Base-by-base conservation (phyloP, 495 filamentous ascomycete genomes). In the Opeltia flavorubescens region DNA sequence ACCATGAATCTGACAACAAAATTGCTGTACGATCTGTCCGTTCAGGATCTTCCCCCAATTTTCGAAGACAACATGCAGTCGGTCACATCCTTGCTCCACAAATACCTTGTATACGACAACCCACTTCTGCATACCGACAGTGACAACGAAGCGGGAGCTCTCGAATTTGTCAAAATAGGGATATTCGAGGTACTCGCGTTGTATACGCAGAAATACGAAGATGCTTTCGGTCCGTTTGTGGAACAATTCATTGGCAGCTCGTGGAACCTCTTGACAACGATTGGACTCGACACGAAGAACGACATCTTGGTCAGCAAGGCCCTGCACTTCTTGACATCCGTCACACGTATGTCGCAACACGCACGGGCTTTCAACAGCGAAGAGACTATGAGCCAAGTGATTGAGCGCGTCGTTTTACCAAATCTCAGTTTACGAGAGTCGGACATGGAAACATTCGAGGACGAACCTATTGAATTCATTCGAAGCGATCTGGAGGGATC, bases 381-480 rank as follows among this genome's bases (percentile, higher is more conserved):
- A 50, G 70, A 67, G 13, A 80, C 81, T 2, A 64, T 95, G 45
- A 68, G 72, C 21, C 81, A 94, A 55, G 82, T 99, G 21, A 81
- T 95, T 28, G 85, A 95, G 62, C 93, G 93, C 65, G 93, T 95
- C 23, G 80, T 99, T 38, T 64, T 99, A 45, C 93, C 93, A 28
- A 99, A 95, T 52, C 77, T 96, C 44, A 79, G 77, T 11, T 71
- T 99, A 20, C 77, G 93, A 34, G 87, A 93, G 51, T 86, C 88
- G 2, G 93, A 99, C 49, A 78, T 94, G 49, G 93, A 99, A 59
- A 70, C 94, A 29, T 95, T 96, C 53, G 93, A 96, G 59, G 93
- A 99, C 56, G 93, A 99, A 60, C 93, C 93, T 2, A 95, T 99
- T 59, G 93, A 99, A 60, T 99, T 94, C 63, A 96, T 96, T 56